Conservation (phyloP, 2,329 filamentous ascomycete species). For the Neurospora crassa region DNA sequence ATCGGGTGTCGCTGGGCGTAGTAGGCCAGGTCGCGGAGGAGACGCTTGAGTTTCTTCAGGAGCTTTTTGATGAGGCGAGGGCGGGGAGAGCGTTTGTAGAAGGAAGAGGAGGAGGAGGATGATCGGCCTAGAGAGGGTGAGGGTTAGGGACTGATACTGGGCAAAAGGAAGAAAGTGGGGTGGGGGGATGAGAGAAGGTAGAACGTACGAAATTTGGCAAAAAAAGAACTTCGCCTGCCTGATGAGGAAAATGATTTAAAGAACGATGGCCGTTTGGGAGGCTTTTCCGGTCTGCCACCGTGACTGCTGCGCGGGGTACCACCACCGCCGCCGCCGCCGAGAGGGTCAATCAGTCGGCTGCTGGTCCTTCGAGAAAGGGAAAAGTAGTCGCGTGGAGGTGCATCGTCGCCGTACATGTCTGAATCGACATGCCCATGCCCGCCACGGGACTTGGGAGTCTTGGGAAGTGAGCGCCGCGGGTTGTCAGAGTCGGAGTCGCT, state of each 20-base stretch:
- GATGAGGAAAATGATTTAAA: background rate
- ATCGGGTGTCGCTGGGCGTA: conserved; percentile 77
- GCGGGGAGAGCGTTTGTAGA: conserved; percentile 76
- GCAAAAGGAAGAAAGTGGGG: background rate
- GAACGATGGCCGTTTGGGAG: background rate
- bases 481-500: background rate
- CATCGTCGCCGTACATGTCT: background rate
- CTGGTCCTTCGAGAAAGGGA: background rate
- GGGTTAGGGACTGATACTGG: background rate
- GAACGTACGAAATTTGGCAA: conserved; percentile 29
- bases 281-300: background rate
- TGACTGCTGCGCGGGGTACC: background rate
- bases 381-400: background rate
- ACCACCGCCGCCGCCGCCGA: background rate
- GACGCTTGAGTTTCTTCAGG: conserved; percentile 64
- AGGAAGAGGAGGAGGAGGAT: conserved; percentile 48
- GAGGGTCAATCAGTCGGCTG: background rate
- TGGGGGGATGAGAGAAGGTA: background rate
- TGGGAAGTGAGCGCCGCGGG: background rate
- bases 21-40: conserved; percentile 70
- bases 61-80: conserved; percentile 67
- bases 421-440: background rate
- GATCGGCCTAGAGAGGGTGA: conserved; percentile 28
- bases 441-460: background rate
- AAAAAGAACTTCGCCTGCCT: conserved; percentile 25